A percentile compares a stretch with the other conserved stretches of the same genome.
phyloP scores from a whole-genome alignment of 2,329 filamentous ascomycete species.

The Alternaria viburni region DNA sequence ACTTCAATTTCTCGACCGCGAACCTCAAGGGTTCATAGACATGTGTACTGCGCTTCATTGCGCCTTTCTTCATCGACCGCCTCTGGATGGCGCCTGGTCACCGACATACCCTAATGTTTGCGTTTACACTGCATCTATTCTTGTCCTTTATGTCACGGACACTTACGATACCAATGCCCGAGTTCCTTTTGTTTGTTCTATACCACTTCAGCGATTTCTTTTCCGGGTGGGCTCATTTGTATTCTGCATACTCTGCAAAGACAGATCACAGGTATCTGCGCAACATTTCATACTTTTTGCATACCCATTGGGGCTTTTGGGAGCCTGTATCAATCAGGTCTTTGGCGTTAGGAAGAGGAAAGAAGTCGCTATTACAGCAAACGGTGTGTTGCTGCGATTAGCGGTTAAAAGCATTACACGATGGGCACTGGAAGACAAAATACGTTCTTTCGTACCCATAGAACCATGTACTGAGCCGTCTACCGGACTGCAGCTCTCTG shows the following conservation, averaged over 20 bases:
- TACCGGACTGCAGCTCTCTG: slow-evolving; percentile 4
- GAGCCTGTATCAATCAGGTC: slow-evolving; percentile 10
- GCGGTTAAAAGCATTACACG: slow-evolving; percentile 13
- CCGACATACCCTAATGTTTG: slow-evolving; percentile 32
- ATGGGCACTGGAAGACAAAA: slow-evolving; percentile 9
- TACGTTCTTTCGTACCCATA: slow-evolving; percentile 22
- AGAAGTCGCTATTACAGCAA: slow-evolving; percentile 13
- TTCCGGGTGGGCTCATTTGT: slow-evolving; percentile 60
- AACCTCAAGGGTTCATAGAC: slow-evolving; percentile 43
- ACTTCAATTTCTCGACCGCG: slow-evolving; percentile 43
- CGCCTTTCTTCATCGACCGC: slow-evolving; percentile 15
- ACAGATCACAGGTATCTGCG: slow-evolving; percentile 10
- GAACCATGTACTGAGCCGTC: slow-evolving; percentile 11
- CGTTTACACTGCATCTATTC: slow-evolving; percentile 25
- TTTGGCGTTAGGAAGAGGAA: slow-evolving; percentile 17
- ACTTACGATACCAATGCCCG: slow-evolving; percentile 41
- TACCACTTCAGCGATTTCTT: slow-evolving; percentile 63
- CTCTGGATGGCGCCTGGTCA: slow-evolving; percentile 16
- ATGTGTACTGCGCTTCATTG: slow-evolving; percentile 25
- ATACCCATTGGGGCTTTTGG: slow-evolving; percentile 8
- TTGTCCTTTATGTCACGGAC: slow-evolving; percentile 31
- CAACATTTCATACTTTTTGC: slow-evolving; percentile 12
- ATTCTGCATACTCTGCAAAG: slow-evolving; percentile 4
- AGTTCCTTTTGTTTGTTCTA: slow-evolving; percentile 39
- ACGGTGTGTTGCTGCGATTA: slow-evolving; percentile 11